A percentile compares a stretch with the other conserved stretches of the same genome.
Conservation (phyloP, 768 basidiomycete species). For the Naganishia vaughanmartiniae region DNA sequence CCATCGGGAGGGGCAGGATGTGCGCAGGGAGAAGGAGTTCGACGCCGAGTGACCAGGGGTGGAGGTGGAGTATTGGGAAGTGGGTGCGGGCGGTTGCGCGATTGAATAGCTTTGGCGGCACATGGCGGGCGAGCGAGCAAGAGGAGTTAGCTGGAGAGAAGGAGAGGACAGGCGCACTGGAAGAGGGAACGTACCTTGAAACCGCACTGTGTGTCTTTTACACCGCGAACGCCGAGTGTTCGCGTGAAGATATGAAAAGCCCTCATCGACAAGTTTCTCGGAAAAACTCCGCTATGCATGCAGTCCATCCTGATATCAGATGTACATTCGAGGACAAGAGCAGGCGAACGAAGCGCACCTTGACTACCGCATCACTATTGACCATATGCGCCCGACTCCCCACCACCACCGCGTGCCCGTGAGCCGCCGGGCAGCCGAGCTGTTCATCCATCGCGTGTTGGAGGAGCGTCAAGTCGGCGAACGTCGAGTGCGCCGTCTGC, state of each 20-base stretch:
- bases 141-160: neutral
- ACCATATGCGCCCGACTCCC: conserved; percentile 93
- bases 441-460: too few relatives aligned
- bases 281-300: conserved; percentile 68
- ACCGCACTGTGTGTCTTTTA: conserved; percentile 93
- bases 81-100: conserved; percentile 74
- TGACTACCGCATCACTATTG: conserved; percentile 85
- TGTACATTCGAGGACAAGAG: neutral
- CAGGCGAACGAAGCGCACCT: conserved; percentile 57
- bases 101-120: conserved; percentile 63
- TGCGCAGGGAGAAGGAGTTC: conserved; percentile 84
- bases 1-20: conserved; percentile 70
- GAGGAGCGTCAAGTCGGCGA: too few relatives aligned
- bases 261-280: conserved; percentile 92
- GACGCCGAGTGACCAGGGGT: conserved; percentile 95
- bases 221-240: conserved; percentile 82
- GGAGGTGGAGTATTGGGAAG: conserved; percentile 80
- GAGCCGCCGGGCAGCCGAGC: too few relatives aligned
- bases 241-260: conserved; percentile 84
- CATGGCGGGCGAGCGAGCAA: neutral
- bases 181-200: conserved; percentile 63
- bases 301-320: neutral
- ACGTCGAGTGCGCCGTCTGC: too few relatives aligned
- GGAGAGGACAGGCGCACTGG: too few relatives aligned
- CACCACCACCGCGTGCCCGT: conserved; percentile 59